Percentiles rank a stretch among this genome's conserved stretches.
phyloP scores from a whole-genome alignment of 2,329 filamentous ascomycete species.

The Fusarium agapanthi region DNA sequence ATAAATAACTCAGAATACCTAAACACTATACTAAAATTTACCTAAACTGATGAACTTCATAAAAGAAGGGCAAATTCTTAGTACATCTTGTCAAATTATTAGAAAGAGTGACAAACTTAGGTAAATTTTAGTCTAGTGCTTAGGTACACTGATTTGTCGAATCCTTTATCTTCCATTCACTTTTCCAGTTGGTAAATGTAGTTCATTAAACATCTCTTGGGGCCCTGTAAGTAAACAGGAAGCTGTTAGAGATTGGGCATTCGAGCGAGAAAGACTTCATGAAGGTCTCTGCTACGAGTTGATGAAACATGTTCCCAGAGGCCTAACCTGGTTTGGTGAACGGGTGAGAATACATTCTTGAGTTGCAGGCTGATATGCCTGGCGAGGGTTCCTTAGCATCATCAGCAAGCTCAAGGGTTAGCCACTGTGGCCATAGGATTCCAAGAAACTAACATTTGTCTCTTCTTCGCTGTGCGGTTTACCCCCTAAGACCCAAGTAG shows the following conservation, averaged over 20 bases:
- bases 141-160: neutral
- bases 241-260: neutral
- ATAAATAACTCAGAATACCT: neutral
- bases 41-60: neutral
- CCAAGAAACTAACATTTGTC: neutral
- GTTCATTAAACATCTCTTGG: neutral
- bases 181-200: neutral
- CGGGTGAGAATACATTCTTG: neutral
- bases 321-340: neutral
- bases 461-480: neutral
- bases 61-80: neutral
- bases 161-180: neutral
- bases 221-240: neutral
- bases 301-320: neutral
- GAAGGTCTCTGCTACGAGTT: neutral
- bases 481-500: neutral
- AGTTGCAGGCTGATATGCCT: neutral
- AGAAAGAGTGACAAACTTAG: neutral
- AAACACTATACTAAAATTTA: neutral
- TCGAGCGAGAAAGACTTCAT: neutral
- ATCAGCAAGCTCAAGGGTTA: neutral
- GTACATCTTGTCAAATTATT: neutral
- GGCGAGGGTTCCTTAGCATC: neutral
- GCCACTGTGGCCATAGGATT: neutral
- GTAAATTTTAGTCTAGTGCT: neutral